Evolutionary conservation across 164 flowering plant species (phyloP), one percentile per base, ranked within the genome.

Genomic region (Liquidambar formosana): DNA sequence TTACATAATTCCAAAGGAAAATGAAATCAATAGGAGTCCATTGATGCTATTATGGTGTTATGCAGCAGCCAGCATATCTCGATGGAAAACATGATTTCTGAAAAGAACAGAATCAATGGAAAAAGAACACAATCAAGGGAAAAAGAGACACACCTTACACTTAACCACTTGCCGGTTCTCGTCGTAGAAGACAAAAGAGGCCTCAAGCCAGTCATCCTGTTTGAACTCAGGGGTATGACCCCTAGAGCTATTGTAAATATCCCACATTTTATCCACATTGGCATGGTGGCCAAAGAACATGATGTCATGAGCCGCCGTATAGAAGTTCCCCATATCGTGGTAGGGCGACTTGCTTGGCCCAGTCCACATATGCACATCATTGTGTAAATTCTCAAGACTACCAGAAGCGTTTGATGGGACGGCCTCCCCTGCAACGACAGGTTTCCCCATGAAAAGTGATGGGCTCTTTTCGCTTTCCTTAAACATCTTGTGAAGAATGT

Each of bases 191-290:
- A 68, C 26, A 59, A 74, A 73, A 6, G 69, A 22, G 18, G 76
- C 43, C 1, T 74, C 48, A 5, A 74, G 65, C 59, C 64, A 74
- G 27, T 74, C 72, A 0, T 38, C 44, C 19, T 48, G 53, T 1
- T 59, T 58, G 22, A 74, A 74, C 28, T 74, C 72, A 23, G 45
- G 53, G 9, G 38, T 68, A 16, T 64, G n/a, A 0, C 72, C 72
- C 14, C 76, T 19, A 23, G 57, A 41, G 33, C 51, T 43, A 26
- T n/a, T 63, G 43, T 64, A 74, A 16, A 68, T 33, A 11, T 57
- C 65, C 76, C 72, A 74, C 72, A 73, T 21, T 4, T 72, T 53
- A 51, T 74, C 76, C 5, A 74, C 51, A 51, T 74, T 68, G 23
- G 61, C 72, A 26, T 74, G 76, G 61, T 68, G 76, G n/a, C 46